Base-by-base conservation (phyloP, 2,329 filamentous ascomycete species). In the Pseudogymnoascus sp. region DNA sequence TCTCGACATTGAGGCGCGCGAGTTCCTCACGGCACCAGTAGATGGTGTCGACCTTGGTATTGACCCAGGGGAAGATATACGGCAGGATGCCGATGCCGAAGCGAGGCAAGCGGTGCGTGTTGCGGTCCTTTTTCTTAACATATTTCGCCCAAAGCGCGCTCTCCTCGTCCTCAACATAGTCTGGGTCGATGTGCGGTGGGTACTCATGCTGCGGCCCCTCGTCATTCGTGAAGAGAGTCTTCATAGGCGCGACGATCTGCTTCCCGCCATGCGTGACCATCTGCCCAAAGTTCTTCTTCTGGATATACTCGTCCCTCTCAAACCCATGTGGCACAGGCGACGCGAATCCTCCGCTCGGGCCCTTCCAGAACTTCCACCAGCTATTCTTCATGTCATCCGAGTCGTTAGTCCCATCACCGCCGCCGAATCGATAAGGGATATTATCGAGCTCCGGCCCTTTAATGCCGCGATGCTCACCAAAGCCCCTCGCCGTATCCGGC, bases 21-120 rank as follows among this genome's bases (percentile, higher is more conserved):
- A 99, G 76, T 74, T 97, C 89, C 67, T 87, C 85, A 2, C 95
- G 89, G 69, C 91, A 96, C 79, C 93, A 89, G 72, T 96, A 92
- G 67, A 99, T 97, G 0, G 89, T 93, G 73, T 99, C 95, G 1
- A 97, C 93, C 75, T 97, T 97, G 73, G 91, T 88, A 62, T 90
- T 92, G 60, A 96, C 74, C 1, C 92, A 76, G 4, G 89, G 91
- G 35, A 59, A 38, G 7, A 62, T 44, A 16, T 37, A 26, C 3
- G 59, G 63, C 11, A 64, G 29, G 14, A 33, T 26, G 1, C 76
- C 76, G 70, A 77, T 76, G 13, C 78, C 78, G 68, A 85, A 83
- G 2, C 82, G 76, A 0, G 91, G 86, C 8, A 97, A 77, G 56
- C 87, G 86, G 77, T 96, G 92, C 0, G 90, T 96, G 16, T 93